Conservation (phyloP, 805 yeast genomes). For the Wickerhamiella kazuoi region DNA sequence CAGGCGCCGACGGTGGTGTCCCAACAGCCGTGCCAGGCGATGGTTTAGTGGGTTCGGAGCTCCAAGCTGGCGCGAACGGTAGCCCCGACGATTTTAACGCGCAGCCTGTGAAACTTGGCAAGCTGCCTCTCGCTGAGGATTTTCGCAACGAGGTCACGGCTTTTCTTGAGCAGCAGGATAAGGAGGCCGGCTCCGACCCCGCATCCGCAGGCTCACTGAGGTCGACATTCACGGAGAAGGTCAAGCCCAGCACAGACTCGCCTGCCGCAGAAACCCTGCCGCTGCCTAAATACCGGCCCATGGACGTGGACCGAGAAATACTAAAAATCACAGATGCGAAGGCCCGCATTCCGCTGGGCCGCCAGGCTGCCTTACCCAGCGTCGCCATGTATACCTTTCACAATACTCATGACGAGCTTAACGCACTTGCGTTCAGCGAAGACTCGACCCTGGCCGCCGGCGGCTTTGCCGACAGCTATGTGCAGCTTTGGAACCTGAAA, state of each 20-base stretch:
- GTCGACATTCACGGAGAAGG: constrained; percentile 47
- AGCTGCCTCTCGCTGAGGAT: constrained; percentile 72
- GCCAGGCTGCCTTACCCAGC: constrained; percentile 72
- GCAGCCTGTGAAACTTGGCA: constrained; percentile 64
- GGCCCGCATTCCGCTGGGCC: constrained; percentile 46
- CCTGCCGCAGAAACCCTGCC: constrained; percentile 68
- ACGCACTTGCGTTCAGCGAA: constrained; percentile 71
- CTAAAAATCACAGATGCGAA: constrained; percentile 68
- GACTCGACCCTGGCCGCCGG: constrained; percentile 81
- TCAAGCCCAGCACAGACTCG: constrained; percentile 31
- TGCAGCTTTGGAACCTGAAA: constrained; percentile 84
- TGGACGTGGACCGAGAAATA: constrained; percentile 66
- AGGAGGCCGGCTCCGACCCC: constrained; percentile 9
- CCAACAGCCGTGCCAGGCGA: constrained; percentile 7
- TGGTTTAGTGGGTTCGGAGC: constrained; percentile 7
- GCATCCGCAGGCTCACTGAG: constrained; percentile 28
- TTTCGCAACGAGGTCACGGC: constrained; percentile 69
- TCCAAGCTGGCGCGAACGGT: constrained; percentile 17
- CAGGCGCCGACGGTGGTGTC: constrained; percentile 6
- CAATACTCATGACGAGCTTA: constrained; percentile 76
- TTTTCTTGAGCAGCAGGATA: constrained; percentile 66
- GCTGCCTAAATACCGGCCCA: constrained; percentile 63
- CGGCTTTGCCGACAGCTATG: constrained; percentile 83
- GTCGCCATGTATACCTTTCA: constrained; percentile 98
- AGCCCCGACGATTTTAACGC: constrained; percentile 47